Evolutionary conservation across 768 basidiomycete genomes (phyloP), one percentile per base, ranked within the genome.

Genomic region (Krasilnikovozyma curviuscula): DNA sequence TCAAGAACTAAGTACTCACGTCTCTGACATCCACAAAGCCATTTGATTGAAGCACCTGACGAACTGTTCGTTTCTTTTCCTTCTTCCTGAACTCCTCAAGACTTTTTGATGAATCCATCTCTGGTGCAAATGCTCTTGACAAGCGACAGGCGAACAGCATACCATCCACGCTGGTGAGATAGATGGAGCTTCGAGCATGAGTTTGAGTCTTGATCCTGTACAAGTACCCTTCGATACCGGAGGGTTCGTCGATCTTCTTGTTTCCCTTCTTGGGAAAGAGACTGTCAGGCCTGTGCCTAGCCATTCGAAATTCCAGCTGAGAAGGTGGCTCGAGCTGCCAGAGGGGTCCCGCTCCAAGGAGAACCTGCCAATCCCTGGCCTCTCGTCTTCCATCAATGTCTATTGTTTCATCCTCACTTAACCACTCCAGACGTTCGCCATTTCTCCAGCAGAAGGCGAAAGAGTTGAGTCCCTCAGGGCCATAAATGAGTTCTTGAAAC

Each of bases 1-100:
- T n/a, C n/a, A n/a, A n/a, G n/a, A n/a, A n/a, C n/a, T n/a, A n/a
- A n/a, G n/a, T n/a, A n/a, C n/a, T n/a, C n/a, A n/a, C n/a, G 52
- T 67, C 73, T 54, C 83, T 69, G 54, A 97, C 63, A 59, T 89
- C 84, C 57, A 74, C 67, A 47, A 78, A 75, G 0, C 79, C 78
- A 13, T 57, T 52, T 28, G 61, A 59, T 10, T 55, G 57, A 14
- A 61, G 55, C 16, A 68, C 55, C 46, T 66, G 62, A 19, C 55
- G 50, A 16, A 63, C 53, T 4, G 57, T 57, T 29, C 67, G 53
- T 7, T 42, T 32, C 10, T 52, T 50, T 41, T 68, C 66, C n/a
- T 44, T 45, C 5, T 46, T 32, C 13, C 57, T 50, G 48, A 63
- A 63, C 19, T 46, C 51, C 5, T 55, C 55, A 19, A 59, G 49